phyloP scores from a whole-genome alignment of 2,329 filamentous ascomycete species.

The Talaromyces funiculosus region DNA sequence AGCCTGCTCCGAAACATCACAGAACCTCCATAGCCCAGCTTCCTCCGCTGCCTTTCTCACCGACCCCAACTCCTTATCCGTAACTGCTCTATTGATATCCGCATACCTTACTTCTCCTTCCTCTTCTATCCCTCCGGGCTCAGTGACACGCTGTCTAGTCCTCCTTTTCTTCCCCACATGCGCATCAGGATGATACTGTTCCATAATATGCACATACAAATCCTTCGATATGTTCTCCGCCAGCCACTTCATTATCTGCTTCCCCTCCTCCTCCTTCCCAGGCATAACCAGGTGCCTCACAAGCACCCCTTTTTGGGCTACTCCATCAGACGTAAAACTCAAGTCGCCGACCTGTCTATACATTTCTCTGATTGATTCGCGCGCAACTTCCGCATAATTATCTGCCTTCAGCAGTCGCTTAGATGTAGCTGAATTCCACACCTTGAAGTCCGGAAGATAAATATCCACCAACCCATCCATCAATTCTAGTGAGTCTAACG shows the following conservation, averaged over 20 bases:
- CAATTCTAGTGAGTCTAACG: conserved; percentile 62
- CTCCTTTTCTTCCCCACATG: conserved; percentile 68
- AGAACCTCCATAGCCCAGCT: conserved; percentile 73
- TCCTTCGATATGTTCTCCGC: conserved; percentile 67
- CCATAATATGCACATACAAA: conserved; percentile 80
- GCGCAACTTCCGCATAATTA: conserved; percentile 65
- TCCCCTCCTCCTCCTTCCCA: conserved; percentile 66
- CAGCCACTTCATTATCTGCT: conserved; percentile 69
- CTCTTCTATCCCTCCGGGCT: conserved; percentile 23
- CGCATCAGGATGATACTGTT: conserved; percentile 76
- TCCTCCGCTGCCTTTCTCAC: conserved; percentile 63
- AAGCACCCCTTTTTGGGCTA: conserved; percentile 71
- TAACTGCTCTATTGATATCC: conserved; percentile 71
- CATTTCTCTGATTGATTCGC: conserved; percentile 75
- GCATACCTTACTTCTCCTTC: conserved; percentile 53
- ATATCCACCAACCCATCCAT: conserved; percentile 78
- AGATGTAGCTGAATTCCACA: conserved; percentile 63
- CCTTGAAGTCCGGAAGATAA: conserved; percentile 84
- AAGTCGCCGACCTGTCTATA: conserved; percentile 75
- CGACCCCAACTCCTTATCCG: conserved; percentile 57
- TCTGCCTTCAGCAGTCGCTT: conserved; percentile 71
- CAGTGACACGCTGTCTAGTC: conserved; percentile 21
- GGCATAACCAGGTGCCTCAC: conserved; percentile 83
- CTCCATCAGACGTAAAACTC: conserved; percentile 73
- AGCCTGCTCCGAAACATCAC: conserved; percentile 56